Percentiles rank a stretch among this genome's conserved stretches.
These are phyloP conservation scores for Pinus taeda DNA, from an alignment of 75 land plant species.

Conservation along the genomic window DNA sequence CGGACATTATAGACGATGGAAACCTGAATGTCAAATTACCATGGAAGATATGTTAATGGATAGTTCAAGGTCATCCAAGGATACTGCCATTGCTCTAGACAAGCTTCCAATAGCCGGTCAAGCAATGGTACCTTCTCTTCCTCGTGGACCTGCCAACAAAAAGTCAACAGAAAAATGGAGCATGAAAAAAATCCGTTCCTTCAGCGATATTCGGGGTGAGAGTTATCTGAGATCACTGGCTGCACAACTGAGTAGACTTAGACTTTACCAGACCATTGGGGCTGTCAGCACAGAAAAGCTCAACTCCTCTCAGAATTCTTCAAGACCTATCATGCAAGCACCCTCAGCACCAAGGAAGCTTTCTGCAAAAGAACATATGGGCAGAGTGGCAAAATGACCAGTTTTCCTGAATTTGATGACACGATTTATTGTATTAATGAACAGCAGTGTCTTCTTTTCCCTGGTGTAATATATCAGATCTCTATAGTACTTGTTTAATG, in stretches of 20 bases:
- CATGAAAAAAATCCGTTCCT: slow-evolving; percentile 33
- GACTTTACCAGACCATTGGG: slow-evolving; percentile 59
- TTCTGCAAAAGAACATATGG: no score
- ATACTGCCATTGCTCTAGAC: neutral
- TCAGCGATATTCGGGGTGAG: slow-evolving; percentile 43
- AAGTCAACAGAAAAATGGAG: neutral
- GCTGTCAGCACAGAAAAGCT: slow-evolving; percentile 26
- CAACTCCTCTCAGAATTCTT: no score
- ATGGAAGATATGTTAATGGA: slow-evolving; percentile 1
- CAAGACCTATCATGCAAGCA: no score
- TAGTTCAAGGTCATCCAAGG: neutral
- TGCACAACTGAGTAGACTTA: slow-evolving; percentile 34
- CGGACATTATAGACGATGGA: neutral
- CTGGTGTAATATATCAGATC: no score
- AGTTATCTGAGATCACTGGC: slow-evolving; percentile 36
- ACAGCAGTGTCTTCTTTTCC: no score
- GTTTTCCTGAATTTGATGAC: no score
- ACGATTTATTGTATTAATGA: no score
- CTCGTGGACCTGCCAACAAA: neutral
- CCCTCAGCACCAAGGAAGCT: no score
- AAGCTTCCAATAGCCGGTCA: neutral
- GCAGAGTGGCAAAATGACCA: no score
- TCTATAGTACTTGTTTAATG: no score
- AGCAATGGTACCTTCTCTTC: slow-evolving; percentile 6
- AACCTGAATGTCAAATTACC: neutral